Conservation (phyloP, 1,139 yeast genomes). For the Hyphopichia buzzinii region DNA sequence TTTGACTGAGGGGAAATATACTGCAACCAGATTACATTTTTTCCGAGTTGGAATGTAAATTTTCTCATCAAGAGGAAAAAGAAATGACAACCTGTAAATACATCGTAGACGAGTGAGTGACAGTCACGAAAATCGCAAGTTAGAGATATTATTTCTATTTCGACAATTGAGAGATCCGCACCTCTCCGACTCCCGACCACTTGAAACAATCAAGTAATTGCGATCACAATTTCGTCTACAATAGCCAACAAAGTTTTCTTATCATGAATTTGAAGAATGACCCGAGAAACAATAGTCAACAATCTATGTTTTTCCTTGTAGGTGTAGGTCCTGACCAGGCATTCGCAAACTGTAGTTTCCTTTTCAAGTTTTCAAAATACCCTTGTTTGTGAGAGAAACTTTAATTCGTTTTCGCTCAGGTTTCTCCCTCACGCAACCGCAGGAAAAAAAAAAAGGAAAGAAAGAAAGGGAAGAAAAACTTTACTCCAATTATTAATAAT, state of each 20-base stretch:
- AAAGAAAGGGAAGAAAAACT: neutral
- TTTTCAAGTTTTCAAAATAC: too few species aligned
- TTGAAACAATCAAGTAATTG: neutral
- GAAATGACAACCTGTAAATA: neutral
- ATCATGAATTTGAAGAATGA: neutral
- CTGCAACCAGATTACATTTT: neutral
- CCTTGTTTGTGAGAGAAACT: too few species aligned
- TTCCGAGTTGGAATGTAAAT: neutral
- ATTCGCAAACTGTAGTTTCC: too few species aligned
- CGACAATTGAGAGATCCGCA: neutral
- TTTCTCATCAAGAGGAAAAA: neutral
- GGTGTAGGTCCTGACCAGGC: too few species aligned
- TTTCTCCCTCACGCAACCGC: slow-evolving; percentile 2
- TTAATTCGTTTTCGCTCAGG: too few species aligned
- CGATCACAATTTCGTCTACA: neutral
- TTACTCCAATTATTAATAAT: neutral
- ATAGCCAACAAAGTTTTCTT: neutral
- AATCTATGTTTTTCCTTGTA: neutral
- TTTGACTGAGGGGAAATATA: neutral
- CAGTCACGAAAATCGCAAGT: too few species aligned
- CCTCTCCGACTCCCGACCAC: neutral
- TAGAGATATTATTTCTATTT: too few species aligned
- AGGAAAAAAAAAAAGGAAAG: neutral
- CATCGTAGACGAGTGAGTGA: too few species aligned
- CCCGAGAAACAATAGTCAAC: neutral